These are phyloP conservation scores for Termitomyces sp. DNA, from an alignment of 768 basidiomycete genomes.

Conservation along the genomic window DNA sequence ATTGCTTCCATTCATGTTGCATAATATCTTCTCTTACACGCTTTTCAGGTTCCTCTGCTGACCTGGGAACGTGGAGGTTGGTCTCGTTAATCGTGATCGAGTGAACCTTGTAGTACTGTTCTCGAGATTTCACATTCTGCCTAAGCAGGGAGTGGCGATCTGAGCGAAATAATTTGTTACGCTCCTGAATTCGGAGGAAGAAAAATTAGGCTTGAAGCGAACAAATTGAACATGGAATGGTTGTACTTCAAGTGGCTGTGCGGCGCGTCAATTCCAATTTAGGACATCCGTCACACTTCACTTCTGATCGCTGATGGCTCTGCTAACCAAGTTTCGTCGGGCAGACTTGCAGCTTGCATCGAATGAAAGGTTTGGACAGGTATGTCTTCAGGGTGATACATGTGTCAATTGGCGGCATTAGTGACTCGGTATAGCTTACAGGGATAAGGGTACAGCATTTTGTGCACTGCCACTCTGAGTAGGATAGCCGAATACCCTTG, in stretches of 20 bases:
- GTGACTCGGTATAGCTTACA: constrained; percentile 12
- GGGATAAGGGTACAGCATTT: not conserved
- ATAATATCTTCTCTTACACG: not conserved
- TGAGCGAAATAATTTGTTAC: not conserved
- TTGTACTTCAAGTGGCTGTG: constrained; percentile 2
- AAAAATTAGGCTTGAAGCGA: constrained; percentile 1
- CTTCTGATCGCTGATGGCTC: not conserved
- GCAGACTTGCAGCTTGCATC: not conserved
- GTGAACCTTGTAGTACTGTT: not conserved
- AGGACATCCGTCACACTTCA: not conserved
- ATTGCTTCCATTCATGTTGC: constrained; percentile 2
- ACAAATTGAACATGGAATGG: not conserved
- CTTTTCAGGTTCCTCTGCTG: not conserved
- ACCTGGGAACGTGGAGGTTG: not conserved
- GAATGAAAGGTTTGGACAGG: not conserved
- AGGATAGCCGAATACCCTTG: not conserved
- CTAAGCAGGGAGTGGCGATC: not conserved
- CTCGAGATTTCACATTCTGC: not conserved
- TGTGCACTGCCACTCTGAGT: not conserved
- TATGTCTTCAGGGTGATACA: constrained; percentile 6
- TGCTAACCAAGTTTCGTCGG: constrained; percentile 1
- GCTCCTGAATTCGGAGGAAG: not conserved
- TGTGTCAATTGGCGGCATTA: constrained; percentile 2
- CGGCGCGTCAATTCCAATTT: not conserved
- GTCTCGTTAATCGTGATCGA: not conserved